Percentiles rank a stretch among this genome's conserved stretches.
Evolutionary conservation across 1,139 yeast species (phyloP).

Genomic region (Pichia sorboxylosa): DNA sequence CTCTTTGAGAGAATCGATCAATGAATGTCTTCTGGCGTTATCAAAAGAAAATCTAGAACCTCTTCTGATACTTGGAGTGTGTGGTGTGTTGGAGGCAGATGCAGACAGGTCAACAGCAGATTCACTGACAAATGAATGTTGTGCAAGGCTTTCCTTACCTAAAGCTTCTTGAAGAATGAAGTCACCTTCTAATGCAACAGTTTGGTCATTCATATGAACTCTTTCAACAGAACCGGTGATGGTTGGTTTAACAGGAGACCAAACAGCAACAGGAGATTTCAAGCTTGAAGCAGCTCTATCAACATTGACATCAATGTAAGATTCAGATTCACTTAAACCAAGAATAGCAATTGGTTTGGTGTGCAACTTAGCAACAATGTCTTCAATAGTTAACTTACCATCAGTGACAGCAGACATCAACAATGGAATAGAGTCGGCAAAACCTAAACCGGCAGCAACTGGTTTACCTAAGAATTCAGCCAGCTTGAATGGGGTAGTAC

Average conservation of each 20-base stretch:
- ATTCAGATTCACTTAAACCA: slow-evolving; percentile 71
- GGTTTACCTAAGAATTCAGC: slow-evolving; percentile 54
- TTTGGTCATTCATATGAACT: slow-evolving; percentile 66
- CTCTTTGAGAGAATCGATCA: slow-evolving; percentile 27
- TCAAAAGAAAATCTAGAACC: slow-evolving; percentile 37
- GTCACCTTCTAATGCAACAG: slow-evolving; percentile 77
- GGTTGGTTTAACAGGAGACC: slow-evolving; percentile 40
- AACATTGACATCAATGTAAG: slow-evolving; percentile 70
- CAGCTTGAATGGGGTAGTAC: slow-evolving; percentile 63
- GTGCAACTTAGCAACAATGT: slow-evolving; percentile 64
- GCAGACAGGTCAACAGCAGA: slow-evolving; percentile 7
- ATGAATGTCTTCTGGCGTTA: slow-evolving; percentile 27
- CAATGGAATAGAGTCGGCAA: slow-evolving; percentile 71
- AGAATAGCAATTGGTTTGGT: slow-evolving; percentile 75
- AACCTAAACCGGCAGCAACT: slow-evolving; percentile 62
- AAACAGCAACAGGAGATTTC: slow-evolving; percentile 27
- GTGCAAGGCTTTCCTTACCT: slow-evolving; percentile 44
- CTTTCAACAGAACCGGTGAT: slow-evolving; percentile 79
- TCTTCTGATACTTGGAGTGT: slow-evolving; percentile 23
- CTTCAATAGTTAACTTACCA: slow-evolving; percentile 60
- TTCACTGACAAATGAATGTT: slow-evolving; percentile 18
- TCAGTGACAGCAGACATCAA: slow-evolving; percentile 70
- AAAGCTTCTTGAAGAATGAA: slow-evolving; percentile 44
- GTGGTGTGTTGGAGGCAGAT: slow-evolving; percentile 5
- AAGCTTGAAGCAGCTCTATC: slow-evolving; percentile 48